Conservation (phyloP, 108 stramenopile species). For the Nitzschia sp. region DNA sequence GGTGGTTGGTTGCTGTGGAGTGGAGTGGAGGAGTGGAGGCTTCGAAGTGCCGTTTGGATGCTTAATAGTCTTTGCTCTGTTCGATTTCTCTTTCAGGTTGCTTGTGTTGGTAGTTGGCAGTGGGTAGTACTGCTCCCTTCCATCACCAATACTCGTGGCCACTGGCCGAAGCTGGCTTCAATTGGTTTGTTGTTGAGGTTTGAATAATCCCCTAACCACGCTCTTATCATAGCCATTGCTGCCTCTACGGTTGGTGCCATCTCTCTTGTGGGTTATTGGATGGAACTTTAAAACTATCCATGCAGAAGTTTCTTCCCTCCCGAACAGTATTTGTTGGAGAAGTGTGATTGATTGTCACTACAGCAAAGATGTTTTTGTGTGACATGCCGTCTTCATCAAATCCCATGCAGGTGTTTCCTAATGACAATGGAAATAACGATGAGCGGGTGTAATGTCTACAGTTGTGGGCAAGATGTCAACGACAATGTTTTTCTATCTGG, state of each 20-base stretch:
- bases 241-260: conserved; percentile 34
- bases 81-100: too few species aligned
- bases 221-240: conserved; percentile 18
- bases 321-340: conserved; percentile 77
- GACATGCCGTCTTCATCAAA: conserved; percentile 41
- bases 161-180: too few species aligned
- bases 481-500: too few species aligned
- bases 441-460: not conserved
- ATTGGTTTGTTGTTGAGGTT: too few species aligned
- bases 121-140: too few species aligned
- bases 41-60: too few species aligned
- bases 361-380: conserved; percentile 54
- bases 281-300: conserved; percentile 42
- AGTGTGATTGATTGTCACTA: conserved; percentile 81
- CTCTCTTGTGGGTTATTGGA: conserved; percentile 44
- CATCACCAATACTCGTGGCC: too few species aligned
- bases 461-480: not conserved
- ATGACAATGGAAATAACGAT: not conserved
- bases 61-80: too few species aligned
- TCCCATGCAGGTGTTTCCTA: conserved; percentile 48
- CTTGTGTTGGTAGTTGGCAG: too few species aligned
- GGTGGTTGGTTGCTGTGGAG: too few species aligned
- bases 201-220: not conserved
- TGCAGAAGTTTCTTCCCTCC: conserved; percentile 55
- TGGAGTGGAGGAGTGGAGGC: too few species aligned